Evolutionary conservation across 2,329 filamentous ascomycete genomes (phyloP).

Genomic region (Aureobasidium sp.): DNA sequence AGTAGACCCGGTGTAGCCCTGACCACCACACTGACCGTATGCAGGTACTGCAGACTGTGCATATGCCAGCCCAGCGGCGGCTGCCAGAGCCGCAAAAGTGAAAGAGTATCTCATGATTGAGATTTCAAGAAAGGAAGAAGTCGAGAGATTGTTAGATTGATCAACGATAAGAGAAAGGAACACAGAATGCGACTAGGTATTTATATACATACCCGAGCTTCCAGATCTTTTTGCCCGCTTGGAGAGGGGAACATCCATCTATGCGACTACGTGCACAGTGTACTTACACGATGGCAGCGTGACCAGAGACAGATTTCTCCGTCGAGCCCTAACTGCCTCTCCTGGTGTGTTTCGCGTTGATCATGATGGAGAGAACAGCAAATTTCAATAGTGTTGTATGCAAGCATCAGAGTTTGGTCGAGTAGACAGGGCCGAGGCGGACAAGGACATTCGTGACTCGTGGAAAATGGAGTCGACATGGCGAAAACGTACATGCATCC

Average conservation of each 20-base stretch:
- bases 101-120: neutral
- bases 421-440: neutral
- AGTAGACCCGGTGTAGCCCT: conserved; percentile 35
- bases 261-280: neutral
- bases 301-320: neutral
- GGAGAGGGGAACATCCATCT: neutral
- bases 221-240: too few species aligned
- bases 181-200: neutral
- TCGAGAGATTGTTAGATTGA: neutral
- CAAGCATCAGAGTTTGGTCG: neutral
- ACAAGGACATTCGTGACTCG: neutral
- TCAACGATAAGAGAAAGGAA: neutral
- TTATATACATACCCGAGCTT: too few species aligned
- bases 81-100: neutral
- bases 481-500: neutral
- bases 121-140: neutral
- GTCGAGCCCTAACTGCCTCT: neutral
- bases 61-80: neutral
- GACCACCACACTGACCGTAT: conserved; percentile 43
- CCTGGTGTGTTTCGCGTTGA: neutral
- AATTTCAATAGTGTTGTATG: neutral
- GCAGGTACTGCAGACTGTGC: conserved; percentile 22
- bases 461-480: neutral
- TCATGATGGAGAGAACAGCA: neutral
- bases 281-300: neutral